phyloP scores from a whole-genome alignment of 352 stramenopile species.

The Stramenopiles sp. region DNA sequence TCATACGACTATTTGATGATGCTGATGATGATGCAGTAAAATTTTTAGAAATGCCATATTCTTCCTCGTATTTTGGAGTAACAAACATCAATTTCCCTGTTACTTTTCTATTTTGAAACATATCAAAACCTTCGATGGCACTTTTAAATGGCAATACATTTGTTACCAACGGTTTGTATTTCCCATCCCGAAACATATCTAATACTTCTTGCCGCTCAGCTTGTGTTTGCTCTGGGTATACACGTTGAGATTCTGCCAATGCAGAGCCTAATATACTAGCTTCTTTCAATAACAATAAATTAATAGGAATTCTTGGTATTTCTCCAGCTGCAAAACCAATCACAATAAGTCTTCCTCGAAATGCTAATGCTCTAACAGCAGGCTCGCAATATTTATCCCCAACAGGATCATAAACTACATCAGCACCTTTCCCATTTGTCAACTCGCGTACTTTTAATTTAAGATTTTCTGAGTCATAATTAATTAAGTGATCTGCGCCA shows the following conservation, averaged over 20 bases:
- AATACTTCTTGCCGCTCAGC: not conserved
- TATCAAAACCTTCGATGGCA: not conserved
- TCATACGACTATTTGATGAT: too few relatives aligned
- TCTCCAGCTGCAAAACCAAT: slow-evolving; percentile 21
- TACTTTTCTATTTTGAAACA: not conserved
- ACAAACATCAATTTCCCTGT: not conserved
- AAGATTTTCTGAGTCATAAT: slow-evolving; percentile 19
- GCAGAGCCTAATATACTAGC: not conserved
- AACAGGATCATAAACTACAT: slow-evolving; percentile 25
- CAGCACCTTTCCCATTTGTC: slow-evolving; percentile 15
- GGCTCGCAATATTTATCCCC: slow-evolving; percentile 20
- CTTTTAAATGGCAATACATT: not conserved
- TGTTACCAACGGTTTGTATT: not conserved
- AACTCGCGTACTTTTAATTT: slow-evolving; percentile 11
- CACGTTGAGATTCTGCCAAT: not conserved
- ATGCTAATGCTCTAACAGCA: slow-evolving; percentile 19
- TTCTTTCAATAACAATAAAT: slow-evolving; percentile 22
- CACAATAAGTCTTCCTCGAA: slow-evolving; percentile 20
- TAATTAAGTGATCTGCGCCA: slow-evolving; percentile 19
- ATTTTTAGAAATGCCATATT: not conserved
- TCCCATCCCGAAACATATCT: not conserved
- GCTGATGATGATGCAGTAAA: not conserved
- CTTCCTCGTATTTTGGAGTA: not conserved
- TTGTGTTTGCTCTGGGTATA: not conserved
- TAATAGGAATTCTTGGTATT: slow-evolving; percentile 24